Percentiles rank a stretch among this genome's conserved stretches.
Evolutionary conservation across 2,329 filamentous ascomycete genomes (phyloP).

Genomic region (Magnaporthiopsis incrustans): DNA sequence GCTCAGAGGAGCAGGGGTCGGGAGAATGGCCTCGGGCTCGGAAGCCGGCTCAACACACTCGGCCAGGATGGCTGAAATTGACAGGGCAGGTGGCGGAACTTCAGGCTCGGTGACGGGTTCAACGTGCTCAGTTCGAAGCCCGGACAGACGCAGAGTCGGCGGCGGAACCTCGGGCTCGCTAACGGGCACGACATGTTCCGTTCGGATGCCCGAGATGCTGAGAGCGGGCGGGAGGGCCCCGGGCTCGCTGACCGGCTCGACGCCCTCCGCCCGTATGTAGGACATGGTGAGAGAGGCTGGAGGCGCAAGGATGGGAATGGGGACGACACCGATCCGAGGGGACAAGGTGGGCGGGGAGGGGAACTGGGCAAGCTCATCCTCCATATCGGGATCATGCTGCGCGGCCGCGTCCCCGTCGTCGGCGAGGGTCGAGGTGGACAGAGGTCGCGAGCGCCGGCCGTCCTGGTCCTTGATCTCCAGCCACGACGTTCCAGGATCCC

Average conservation of each 20-base stretch:
- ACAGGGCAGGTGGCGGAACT: conserved; percentile 7
- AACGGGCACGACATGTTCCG: conserved; percentile 13
- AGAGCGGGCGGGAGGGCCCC: conserved; percentile 21
- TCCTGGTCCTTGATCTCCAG: conserved; percentile 13
- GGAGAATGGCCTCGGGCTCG: conserved; percentile 18
- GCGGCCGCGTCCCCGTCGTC: conserved; percentile 47
- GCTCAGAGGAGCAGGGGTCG: conserved; percentile 10
- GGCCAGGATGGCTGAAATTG: conserved; percentile 20
- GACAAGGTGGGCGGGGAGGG: conserved; percentile 43
- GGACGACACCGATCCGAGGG: conserved; percentile 15
- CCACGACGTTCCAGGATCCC: conserved; percentile 13
- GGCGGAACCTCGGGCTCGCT: conserved; percentile 10
- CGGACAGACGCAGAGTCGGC: conserved; percentile 13
- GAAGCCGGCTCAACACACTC: conserved; percentile 19
- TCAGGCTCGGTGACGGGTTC: conserved; percentile 16
- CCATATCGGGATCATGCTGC: conserved; percentile 42
- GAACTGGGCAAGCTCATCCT: conserved; percentile 45
- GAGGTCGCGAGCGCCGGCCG: conserved; percentile 28
- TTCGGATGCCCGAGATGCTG: conserved; percentile 23
- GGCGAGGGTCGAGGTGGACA: conserved; percentile 37
- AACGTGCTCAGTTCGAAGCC: conserved; percentile 15
- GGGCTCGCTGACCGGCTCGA: conserved; percentile 33
- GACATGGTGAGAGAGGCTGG: conserved; percentile 34
- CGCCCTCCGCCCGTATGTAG: conserved; percentile 32
- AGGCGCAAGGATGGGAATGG: conserved; percentile 20